These are phyloP conservation scores for Casuarina equisetifolia DNA, from an alignment of 306 rosid genomes.

Conservation along the genomic window DNA sequence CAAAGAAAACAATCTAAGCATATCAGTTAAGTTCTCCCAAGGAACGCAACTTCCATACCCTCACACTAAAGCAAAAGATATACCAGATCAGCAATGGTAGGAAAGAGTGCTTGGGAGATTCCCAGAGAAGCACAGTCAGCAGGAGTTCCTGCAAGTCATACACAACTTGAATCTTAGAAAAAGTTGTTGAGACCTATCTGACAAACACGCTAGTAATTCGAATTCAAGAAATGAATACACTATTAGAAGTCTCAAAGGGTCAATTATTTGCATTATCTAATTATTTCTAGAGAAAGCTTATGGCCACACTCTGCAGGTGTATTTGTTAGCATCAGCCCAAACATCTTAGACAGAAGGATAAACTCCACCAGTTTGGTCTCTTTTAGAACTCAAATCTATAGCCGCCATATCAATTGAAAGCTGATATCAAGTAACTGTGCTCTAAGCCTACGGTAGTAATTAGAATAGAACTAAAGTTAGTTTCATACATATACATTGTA, in stretches of 20 bases:
- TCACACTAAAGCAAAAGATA: conserved; percentile 1
- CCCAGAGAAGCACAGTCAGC: conserved; percentile 94
- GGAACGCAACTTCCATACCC: background rate
- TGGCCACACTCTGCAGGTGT: conserved; percentile 2
- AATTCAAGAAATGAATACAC: background rate
- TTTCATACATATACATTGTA: background rate
- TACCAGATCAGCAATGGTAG: conserved; percentile 73
- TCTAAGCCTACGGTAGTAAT: background rate
- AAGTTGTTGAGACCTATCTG: background rate
- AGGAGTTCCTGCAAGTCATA: conserved; percentile 70
- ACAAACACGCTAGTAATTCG: background rate
- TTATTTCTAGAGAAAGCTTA: background rate
- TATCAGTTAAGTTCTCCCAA: background rate
- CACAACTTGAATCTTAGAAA: background rate
- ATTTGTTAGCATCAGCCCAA: background rate
- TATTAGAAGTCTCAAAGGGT: background rate
- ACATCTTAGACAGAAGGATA: background rate
- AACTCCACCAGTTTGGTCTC: background rate
- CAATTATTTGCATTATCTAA: background rate
- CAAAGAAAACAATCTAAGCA: background rate
- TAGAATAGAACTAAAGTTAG: background rate
- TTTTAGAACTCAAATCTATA: background rate
- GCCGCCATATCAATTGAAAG: background rate
- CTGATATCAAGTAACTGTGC: background rate
- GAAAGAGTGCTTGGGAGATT: conserved; percentile 69